Base-by-base conservation (phyloP, 345 rosid species). In the Carallia brachiata region DNA sequence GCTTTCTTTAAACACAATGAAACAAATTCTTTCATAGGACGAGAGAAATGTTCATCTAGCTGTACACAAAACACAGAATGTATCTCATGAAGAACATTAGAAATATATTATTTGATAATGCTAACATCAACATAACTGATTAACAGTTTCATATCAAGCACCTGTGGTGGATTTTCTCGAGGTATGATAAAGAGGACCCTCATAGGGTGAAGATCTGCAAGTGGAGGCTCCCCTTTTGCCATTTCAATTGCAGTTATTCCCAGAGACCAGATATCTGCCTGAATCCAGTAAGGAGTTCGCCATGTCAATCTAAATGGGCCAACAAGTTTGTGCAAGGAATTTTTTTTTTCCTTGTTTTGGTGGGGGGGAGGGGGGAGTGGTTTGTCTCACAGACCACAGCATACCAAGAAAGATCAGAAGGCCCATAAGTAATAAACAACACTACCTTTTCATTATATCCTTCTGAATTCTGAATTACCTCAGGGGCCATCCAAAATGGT, bases 401-500 rank as follows among this genome's bases (percentile, higher is more conserved):
- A 71, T 57, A 23, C 27, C 18, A 58, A 74, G 63, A 67, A 52
- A 77, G 7, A 69, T 27, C 65, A 67, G 36, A 53, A 32, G 36
- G 61, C 17, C 62, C 23, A 63, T 63, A 36, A 39, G 57, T 30
- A 37, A 16, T 18, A 18, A 6, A 10, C 62, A 57, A 37, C 74
- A 56, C 17, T 80, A 96, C 99, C 98, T 96, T 96, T 80, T 89
- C 98, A 69, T 96, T 87, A 78, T 96, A 96, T 56, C 99, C 99
- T 62, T 96, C 99, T 6, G 96, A 89, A 81, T 96, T 92, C 79
- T 92, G 98, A 84, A 96, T 96, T 55, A 96, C 99, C 81, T 96
- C 99, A 9, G 99, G 99, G 34, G 99, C 99, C 99, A 96, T 96
- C 98, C 99, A 96, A 83, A 96, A 96, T 72, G 99, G 99, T 48